A percentile compares a stretch with the other conserved stretches of the same genome.
Conservation (phyloP, 2,329 filamentous ascomycete genomes). For the Xylariaceae sp. region DNA sequence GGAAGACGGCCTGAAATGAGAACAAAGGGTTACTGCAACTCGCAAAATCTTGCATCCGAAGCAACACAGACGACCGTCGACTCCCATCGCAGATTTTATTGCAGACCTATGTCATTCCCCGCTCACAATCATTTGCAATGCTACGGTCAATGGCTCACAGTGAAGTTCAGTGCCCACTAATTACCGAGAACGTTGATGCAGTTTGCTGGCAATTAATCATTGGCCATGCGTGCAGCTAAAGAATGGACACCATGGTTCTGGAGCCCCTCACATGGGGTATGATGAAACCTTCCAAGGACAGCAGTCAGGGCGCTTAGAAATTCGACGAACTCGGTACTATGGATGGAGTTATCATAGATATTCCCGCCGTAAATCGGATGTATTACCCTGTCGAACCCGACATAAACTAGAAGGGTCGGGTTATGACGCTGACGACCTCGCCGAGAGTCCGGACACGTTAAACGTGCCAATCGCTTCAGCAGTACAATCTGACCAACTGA, state of each 20-base stretch:
- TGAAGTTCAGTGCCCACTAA: not conserved
- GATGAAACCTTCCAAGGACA: not conserved
- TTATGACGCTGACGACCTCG: not conserved
- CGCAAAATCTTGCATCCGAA: not conserved
- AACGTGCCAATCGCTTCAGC: not conserved
- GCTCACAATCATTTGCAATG: not conserved
- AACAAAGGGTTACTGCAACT: not conserved
- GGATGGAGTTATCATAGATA: too few species aligned
- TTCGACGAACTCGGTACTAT: not conserved
- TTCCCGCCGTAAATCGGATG: too few species aligned
- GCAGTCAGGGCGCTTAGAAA: not conserved
- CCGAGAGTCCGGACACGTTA: not conserved
- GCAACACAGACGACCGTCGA: not conserved
- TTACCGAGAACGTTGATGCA: not conserved
- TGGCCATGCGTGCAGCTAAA: not conserved
- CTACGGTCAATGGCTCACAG: not conserved
- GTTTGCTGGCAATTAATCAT: not conserved
- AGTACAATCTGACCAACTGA: not conserved
- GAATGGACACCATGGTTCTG: not conserved
- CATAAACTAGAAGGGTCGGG: not conserved
- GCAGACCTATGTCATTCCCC: not conserved
- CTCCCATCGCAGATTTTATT: not conserved
- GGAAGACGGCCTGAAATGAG: not conserved
- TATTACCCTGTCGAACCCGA: too few species aligned
- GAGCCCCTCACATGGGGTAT: not conserved